A percentile compares a stretch with the other conserved stretches of the same genome.
Conservation (phyloP, 192 early-diverging fungal species). For the Linnemannia zychae region DNA sequence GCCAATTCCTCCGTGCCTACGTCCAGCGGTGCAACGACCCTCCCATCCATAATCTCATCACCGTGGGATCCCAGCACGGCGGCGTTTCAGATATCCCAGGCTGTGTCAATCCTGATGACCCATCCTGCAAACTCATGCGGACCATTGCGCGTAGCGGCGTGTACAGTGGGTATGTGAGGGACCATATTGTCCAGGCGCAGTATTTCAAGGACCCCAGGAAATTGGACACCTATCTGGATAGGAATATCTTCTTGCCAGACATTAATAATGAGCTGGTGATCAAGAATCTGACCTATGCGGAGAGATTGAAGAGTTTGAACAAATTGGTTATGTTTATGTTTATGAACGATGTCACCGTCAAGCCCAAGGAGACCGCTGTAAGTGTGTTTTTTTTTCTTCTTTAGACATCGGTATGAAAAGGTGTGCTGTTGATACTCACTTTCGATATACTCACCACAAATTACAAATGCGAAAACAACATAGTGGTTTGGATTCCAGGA, state of each 20-base stretch:
- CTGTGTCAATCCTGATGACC: conserved; percentile 67
- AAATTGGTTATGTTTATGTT: conserved; percentile 90
- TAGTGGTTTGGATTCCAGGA: conserved; percentile 84
- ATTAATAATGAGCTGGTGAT: conserved; percentile 83
- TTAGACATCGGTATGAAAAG: not conserved
- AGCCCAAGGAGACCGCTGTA: conserved; percentile 71
- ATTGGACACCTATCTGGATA: conserved; percentile 77
- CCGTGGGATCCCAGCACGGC: conserved; percentile 88
- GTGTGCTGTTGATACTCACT: not conserved
- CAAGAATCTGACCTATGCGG: conserved; percentile 72
- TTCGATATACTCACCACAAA: not conserved
- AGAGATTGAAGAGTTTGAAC: conserved; percentile 73
- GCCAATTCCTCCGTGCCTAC: conserved; percentile 74
- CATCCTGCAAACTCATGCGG: conserved; percentile 80
- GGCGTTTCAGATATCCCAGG: conserved; percentile 86
- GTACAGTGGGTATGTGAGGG: conserved; percentile 87
- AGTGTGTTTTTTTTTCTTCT: conserved; percentile 15
- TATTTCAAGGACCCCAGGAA: conserved; percentile 85
- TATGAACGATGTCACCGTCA: conserved; percentile 81
- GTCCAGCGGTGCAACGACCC: conserved; percentile 87
- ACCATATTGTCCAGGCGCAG: conserved; percentile 93
- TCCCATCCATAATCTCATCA: conserved; percentile 81
- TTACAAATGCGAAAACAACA: not conserved
- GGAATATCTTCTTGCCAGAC: conserved; percentile 89
- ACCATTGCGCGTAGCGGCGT: conserved; percentile 83